These are phyloP conservation scores for Phytophthora sojae DNA, from an alignment of 352 stramenopile species.

Conservation along the genomic window DNA sequence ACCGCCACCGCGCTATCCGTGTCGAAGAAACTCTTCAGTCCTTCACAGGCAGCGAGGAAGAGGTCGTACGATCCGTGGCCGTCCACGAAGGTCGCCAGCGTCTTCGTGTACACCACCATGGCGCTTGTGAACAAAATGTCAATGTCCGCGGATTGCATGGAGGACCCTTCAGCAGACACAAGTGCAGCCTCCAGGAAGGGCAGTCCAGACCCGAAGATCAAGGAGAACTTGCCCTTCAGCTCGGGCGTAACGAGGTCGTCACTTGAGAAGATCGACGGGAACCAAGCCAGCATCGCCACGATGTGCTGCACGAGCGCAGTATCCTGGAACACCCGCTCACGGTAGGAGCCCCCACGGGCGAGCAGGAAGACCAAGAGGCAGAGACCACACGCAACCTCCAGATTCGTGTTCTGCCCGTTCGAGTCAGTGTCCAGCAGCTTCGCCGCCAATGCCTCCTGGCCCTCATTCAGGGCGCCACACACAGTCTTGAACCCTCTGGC, in stretches of 20 bases:
- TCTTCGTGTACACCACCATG: conserved; percentile 44
- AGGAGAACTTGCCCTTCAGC: conserved; percentile 43
- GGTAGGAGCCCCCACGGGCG: conserved; percentile 37
- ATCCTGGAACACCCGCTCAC: conserved; percentile 60
- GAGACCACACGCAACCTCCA: conserved; percentile 62
- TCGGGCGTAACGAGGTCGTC: conserved; percentile 25
- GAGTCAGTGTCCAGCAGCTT: conserved; percentile 26
- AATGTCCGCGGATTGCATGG: conserved; percentile 21
- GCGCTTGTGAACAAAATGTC: conserved; percentile 31
- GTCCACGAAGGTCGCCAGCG: conserved; percentile 44
- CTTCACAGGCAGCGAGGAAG: conserved; percentile 57
- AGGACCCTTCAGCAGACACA: conserved; percentile 38
- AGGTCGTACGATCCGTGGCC: conserved; percentile 50
- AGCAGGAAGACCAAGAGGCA: conserved; percentile 65
- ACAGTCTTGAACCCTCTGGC: conserved; percentile 39
- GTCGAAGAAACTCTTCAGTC: conserved; percentile 48
- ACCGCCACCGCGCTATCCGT: conserved; percentile 34
- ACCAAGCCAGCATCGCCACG: conserved; percentile 50
- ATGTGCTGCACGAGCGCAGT: conserved; percentile 36
- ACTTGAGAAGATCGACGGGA: conserved; percentile 50
- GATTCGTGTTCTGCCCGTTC: conserved; percentile 38
- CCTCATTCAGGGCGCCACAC: conserved; percentile 30
- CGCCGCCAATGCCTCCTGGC: conserved; percentile 20
- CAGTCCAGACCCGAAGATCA: conserved; percentile 48
- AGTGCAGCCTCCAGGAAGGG: conserved; percentile 63